Base-by-base conservation (phyloP, 2,329 filamentous ascomycete genomes). In the Apiospora saccharicola region DNA sequence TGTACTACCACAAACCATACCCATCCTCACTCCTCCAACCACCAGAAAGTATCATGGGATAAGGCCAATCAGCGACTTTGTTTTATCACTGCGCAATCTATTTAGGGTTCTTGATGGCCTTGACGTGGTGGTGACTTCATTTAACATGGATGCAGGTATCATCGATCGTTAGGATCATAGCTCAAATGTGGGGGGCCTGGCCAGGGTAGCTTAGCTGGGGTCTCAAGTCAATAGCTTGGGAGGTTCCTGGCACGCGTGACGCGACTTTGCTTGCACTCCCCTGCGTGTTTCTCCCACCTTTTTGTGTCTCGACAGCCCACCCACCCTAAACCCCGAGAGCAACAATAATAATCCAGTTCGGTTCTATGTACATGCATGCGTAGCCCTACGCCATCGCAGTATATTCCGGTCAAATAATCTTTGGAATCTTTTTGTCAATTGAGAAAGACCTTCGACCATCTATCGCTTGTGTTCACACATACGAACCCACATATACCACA, bases 241-340 rank as follows among this genome's bases (percentile, higher is more conserved):
- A 37, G 30, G 30, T 13, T 41, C 67, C 34, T 49, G 64, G 69
- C 67, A 69, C 71, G 71, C 71, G 71, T 67, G 64, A 72, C 71
- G 71, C 71, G 71, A 64, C 57, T 72, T 41, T 41, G 37, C 37
- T 53, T 30, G 69, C n/a, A n/a, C 47, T 47, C 47, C 67, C 61
- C 47, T 46, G 26, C 46, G 69, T 72, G 71, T 72, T 72, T 72
- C 69, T 71, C 70, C 53, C 68, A 67, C 71, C 53, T 68, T 70
- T 68, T 61, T 51, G 34, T 51, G 34, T 49, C 71, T 19, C 67
- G 71, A 68, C 71, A 64, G 47, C 51, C 57, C 57, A 64, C 57
- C 57, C 57, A 41, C 57, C 57, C 57, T n/a, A 41, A n/a, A 19
- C 30, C 19, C 37, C 37, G 37, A 41, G 41, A 64, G 57, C 57